These are phyloP conservation scores for Actinomortierella wolfii DNA, from an alignment of 371 early-diverging fungal species.

Conservation along the genomic window DNA sequence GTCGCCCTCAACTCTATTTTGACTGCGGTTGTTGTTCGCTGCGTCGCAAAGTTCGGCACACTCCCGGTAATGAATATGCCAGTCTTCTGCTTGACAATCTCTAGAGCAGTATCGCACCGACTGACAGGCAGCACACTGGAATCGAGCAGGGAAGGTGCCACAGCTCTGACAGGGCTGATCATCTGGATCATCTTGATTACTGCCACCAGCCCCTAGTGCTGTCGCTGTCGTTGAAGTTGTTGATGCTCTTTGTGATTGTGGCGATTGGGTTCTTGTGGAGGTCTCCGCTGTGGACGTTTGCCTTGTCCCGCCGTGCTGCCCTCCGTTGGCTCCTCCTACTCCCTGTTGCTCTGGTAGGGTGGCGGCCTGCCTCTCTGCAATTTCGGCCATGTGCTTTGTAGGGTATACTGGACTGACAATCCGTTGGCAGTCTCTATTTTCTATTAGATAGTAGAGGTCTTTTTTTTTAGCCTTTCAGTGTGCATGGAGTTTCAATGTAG, in stretches of 20 bases:
- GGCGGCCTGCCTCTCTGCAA: neutral
- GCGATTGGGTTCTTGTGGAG: neutral
- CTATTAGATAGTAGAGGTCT: too few species aligned
- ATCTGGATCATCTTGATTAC: constrained; percentile 11
- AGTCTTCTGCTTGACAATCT: constrained; percentile 71
- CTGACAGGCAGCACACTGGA: constrained; percentile 45
- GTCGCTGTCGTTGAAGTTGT: constrained; percentile 3
- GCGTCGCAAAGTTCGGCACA: constrained; percentile 50
- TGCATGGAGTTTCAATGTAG: too few species aligned
- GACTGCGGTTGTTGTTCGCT: constrained; percentile 9
- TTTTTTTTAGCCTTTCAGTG: too few species aligned
- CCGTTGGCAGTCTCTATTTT: too few species aligned
- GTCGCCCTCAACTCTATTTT: constrained; percentile 1
- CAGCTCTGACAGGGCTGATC: constrained; percentile 42
- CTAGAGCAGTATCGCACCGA: constrained; percentile 66
- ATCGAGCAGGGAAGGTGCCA: constrained; percentile 32
- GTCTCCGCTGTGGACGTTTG: too few species aligned
- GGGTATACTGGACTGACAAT: too few species aligned
- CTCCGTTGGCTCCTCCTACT: constrained; percentile 2
- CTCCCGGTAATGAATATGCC: constrained; percentile 59
- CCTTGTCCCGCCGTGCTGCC: too few species aligned
- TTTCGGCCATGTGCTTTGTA: too few species aligned
- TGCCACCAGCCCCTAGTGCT: neutral
- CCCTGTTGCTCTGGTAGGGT: neutral
- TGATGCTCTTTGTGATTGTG: constrained; percentile 1